Conservation (phyloP, 2,329 filamentous ascomycete species). For the Clonostachys rosea region DNA sequence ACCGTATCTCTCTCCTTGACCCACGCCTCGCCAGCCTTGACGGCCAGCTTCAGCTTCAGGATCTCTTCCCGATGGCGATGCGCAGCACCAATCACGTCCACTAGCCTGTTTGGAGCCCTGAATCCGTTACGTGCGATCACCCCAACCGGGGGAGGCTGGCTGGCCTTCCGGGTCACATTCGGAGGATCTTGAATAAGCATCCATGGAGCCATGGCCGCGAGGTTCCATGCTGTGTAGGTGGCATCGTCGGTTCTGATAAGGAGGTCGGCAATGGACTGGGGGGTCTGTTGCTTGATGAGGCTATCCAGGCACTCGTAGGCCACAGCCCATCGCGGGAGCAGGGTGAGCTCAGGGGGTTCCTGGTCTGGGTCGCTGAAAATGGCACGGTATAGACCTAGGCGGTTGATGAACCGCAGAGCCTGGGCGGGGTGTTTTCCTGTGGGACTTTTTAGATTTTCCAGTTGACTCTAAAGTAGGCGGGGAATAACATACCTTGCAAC, state of each 20-base stretch:
- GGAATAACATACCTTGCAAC: slow-evolving; percentile 55
- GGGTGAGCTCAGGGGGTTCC: slow-evolving; percentile 46
- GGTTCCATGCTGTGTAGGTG: slow-evolving; percentile 69
- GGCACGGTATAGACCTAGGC: slow-evolving; percentile 63
- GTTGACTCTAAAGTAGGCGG: not conserved
- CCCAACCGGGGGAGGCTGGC: slow-evolving; percentile 41
- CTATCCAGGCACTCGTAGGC: slow-evolving; percentile 60
- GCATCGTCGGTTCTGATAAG: slow-evolving; percentile 62
- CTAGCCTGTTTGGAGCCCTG: slow-evolving; percentile 72
- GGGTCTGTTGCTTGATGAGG: slow-evolving; percentile 36
- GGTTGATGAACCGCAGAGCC: slow-evolving; percentile 61
- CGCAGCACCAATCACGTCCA: slow-evolving; percentile 61
- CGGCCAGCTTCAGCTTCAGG: slow-evolving; percentile 51
- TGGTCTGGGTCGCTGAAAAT: slow-evolving; percentile 68
- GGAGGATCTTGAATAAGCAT: slow-evolving; percentile 38
- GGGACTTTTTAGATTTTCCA: not conserved
- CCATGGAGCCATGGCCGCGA: slow-evolving; percentile 75
- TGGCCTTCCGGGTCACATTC: slow-evolving; percentile 39
- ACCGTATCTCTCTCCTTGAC: slow-evolving; percentile 53
- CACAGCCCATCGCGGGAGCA: slow-evolving; percentile 54
- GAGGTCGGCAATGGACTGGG: slow-evolving; percentile 41
- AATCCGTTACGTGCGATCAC: slow-evolving; percentile 70
- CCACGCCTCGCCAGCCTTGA: slow-evolving; percentile 34
- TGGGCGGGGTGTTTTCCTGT: slow-evolving; percentile 53
- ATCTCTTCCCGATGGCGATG: slow-evolving; percentile 61